Percentiles rank a stretch among this genome's conserved stretches.
These are phyloP conservation scores for Juglanconis oblonga DNA, from an alignment of 2,329 filamentous ascomycete species.

Conservation along the genomic window DNA sequence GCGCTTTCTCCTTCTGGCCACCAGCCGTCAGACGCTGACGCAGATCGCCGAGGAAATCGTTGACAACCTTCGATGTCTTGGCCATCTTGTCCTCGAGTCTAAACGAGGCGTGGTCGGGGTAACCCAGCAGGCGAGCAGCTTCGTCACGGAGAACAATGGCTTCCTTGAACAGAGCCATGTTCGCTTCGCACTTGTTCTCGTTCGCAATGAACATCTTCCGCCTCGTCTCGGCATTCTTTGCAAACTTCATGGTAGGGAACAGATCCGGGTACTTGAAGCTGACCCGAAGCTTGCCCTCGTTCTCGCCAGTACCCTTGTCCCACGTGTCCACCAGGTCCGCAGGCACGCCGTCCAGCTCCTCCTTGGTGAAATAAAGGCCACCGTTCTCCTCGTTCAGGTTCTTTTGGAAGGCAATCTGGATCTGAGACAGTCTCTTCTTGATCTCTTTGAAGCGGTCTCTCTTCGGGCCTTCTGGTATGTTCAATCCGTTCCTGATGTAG, in stretches of 20 bases:
- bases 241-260: constrained; percentile 76
- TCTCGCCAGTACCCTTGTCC: constrained; percentile 69
- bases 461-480: constrained; percentile 65
- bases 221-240: constrained; percentile 65
- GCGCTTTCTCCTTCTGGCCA: constrained; percentile 66
- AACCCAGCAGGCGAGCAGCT: constrained; percentile 72
- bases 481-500: constrained; percentile 74
- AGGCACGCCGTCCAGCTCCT: constrained; percentile 74
- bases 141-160: constrained; percentile 74
- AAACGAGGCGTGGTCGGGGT: constrained; percentile 73
- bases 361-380: constrained; percentile 72
- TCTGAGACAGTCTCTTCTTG: constrained; percentile 73
- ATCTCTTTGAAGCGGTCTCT: constrained; percentile 83
- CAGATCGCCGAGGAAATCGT: constrained; percentile 70
- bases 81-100: constrained; percentile 84
- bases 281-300: constrained; percentile 69
- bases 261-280: constrained; percentile 83
- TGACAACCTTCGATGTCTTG: constrained; percentile 69
- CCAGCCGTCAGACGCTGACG: constrained; percentile 64
- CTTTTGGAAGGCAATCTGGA: constrained; percentile 74
- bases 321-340: constrained; percentile 63
- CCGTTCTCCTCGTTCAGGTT: constrained; percentile 80
- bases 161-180: constrained; percentile 71
- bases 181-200: constrained; percentile 77
- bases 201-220: constrained; percentile 69